These are phyloP conservation scores for Penicillium decumbens DNA, from an alignment of 2,329 filamentous ascomycete species.

Conservation along the genomic window DNA sequence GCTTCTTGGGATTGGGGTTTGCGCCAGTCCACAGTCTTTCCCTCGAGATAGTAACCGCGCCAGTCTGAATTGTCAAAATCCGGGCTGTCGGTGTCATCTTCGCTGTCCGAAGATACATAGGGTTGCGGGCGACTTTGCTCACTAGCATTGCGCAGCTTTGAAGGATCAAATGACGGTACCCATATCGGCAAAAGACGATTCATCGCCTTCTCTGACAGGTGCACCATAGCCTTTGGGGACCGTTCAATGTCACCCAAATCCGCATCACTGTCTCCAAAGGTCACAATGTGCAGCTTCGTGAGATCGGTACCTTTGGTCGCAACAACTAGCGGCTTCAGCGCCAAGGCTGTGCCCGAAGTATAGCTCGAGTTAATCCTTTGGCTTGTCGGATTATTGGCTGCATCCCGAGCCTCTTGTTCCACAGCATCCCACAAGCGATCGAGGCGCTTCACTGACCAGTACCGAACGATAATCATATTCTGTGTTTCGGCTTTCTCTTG, in stretches of 20 bases:
- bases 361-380: slow-evolving; percentile 19
- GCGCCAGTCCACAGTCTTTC: slow-evolving; percentile 34
- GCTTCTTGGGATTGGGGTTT: slow-evolving; percentile 37
- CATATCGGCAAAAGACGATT: slow-evolving; percentile 29
- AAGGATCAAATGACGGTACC: slow-evolving; percentile 25
- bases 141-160: slow-evolving; percentile 8
- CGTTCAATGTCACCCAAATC: slow-evolving; percentile 32
- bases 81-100: slow-evolving; percentile 15
- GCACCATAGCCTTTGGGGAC: slow-evolving; percentile 39
- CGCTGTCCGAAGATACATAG: slow-evolving; percentile 24
- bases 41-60: slow-evolving; percentile 35
- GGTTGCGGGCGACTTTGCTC: slow-evolving; percentile 8
- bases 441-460: slow-evolving; percentile 39
- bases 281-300: slow-evolving; percentile 27
- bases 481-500: slow-evolving; percentile 42
- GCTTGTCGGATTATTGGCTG: slow-evolving; percentile 18
- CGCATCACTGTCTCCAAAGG: slow-evolving; percentile 33
- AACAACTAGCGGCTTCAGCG: slow-evolving; percentile 10
- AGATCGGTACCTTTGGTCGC: slow-evolving; percentile 17
- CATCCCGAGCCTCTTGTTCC: slow-evolving; percentile 31
- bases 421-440: slow-evolving; percentile 37
- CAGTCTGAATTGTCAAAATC: slow-evolving; percentile 24
- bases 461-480: slow-evolving; percentile 43
- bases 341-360: slow-evolving; percentile 11
- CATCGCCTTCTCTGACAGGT: slow-evolving; percentile 34